These are phyloP conservation scores for Lolium perenne DNA, from an alignment of 176 grass and related monocot species.

Conservation along the genomic window DNA sequence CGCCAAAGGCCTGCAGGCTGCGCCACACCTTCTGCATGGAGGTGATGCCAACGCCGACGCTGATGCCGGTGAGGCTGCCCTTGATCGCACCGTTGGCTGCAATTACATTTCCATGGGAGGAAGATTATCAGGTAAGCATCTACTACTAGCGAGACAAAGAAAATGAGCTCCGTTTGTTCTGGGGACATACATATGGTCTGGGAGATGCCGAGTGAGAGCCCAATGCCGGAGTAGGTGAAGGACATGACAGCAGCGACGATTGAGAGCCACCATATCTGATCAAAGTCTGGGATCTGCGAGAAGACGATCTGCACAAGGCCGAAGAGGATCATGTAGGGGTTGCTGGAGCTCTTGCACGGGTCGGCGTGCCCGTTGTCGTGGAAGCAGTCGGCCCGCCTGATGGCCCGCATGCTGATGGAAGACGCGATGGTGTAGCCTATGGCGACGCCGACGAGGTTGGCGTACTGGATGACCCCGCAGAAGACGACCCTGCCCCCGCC, in stretches of 20 bases:
- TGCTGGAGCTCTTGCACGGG: slow-evolving; percentile 54
- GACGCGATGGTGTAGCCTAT: slow-evolving; percentile 59
- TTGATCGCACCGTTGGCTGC: slow-evolving; percentile 47
- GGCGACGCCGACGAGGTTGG: slow-evolving; percentile 56
- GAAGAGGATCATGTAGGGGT: slow-evolving; percentile 61
- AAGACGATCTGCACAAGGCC: slow-evolving; percentile 52
- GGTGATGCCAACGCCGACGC: slow-evolving; percentile 31
- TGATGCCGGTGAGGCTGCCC: slow-evolving; percentile 50
- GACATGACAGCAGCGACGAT: slow-evolving; percentile 61
- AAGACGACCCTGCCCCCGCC: slow-evolving; percentile 50
- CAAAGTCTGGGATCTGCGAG: slow-evolving; percentile 58
- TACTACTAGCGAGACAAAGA: not conserved
- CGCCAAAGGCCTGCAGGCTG: slow-evolving; percentile 45
- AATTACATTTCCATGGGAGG: slow-evolving; percentile 3
- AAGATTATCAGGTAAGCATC: not conserved
- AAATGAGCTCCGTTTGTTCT: not conserved
- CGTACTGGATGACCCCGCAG: slow-evolving; percentile 58
- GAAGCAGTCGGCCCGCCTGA: slow-evolving; percentile 46
- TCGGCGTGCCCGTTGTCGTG: slow-evolving; percentile 18
- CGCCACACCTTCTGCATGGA: slow-evolving; percentile 43
- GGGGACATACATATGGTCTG: slow-evolving; percentile 43
- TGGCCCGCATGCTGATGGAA: slow-evolving; percentile 53
- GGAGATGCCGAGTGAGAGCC: slow-evolving; percentile 44
- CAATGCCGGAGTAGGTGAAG: slow-evolving; percentile 51
- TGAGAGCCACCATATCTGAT: slow-evolving; percentile 55